phyloP scores from a whole-genome alignment of 257 asterid genomes.

The Agastache rugosa region DNA sequence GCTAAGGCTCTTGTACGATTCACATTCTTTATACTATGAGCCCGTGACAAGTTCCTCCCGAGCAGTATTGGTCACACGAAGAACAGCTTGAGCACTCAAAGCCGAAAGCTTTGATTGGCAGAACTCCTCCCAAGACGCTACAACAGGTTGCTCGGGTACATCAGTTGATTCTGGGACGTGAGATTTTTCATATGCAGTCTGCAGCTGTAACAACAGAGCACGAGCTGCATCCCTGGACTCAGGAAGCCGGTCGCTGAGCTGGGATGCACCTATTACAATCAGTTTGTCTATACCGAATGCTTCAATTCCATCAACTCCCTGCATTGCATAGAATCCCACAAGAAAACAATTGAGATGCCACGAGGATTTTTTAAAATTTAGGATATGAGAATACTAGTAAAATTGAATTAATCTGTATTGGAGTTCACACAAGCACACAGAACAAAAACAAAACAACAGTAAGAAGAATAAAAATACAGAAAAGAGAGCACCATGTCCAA shows the following conservation, averaged over 20 bases:
- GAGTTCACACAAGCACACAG: not conserved
- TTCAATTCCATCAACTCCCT: constrained; percentile 83
- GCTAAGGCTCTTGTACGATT: constrained; percentile 9
- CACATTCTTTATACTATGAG: constrained; percentile 47
- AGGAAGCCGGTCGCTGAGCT: constrained; percentile 88
- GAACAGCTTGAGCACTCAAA: constrained; percentile 86
- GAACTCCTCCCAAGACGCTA: constrained; percentile 77
- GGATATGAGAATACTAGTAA: not conserved
- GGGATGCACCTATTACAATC: constrained; percentile 82
- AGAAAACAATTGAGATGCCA: constrained; percentile 24
- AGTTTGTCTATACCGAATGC: constrained; percentile 80
- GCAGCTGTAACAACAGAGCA: constrained; percentile 71
- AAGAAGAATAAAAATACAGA: not conserved
- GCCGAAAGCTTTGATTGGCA: constrained; percentile 91
- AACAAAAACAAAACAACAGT: not conserved
- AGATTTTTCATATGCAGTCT: constrained; percentile 60
- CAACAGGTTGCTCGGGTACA: constrained; percentile 47
- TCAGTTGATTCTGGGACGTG: constrained; percentile 38
- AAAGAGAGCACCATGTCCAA: constrained; percentile 1
- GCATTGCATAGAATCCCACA: constrained; percentile 39
- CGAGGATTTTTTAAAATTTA: not conserved
- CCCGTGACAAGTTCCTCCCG: constrained; percentile 63
- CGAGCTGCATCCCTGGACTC: constrained; percentile 98
- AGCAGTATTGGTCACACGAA: constrained; percentile 77
- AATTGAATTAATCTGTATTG: not conserved